Percentiles rank a stretch among this genome's conserved stretches.
Evolutionary conservation across 805 yeast genomes (phyloP).

Genomic region (Babjeviella inositovora): DNA sequence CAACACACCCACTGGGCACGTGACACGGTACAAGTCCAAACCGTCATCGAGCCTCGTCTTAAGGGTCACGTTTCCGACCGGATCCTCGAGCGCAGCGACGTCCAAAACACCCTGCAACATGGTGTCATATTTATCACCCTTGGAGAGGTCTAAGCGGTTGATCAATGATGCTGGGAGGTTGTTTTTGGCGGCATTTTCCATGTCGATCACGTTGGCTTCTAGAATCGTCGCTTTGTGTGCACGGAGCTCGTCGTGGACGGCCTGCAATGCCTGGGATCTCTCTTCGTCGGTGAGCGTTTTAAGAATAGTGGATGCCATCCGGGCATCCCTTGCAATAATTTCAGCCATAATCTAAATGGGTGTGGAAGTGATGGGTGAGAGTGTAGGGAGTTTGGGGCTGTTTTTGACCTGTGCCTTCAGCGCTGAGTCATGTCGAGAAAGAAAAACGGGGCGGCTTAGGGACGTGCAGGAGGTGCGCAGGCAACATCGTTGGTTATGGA

Average conservation of each 20-base stretch:
- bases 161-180: slow-evolving; percentile 56
- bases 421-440: no score
- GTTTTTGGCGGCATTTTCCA: slow-evolving; percentile 48
- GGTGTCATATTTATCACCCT: slow-evolving; percentile 73
- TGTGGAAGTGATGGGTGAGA: no score
- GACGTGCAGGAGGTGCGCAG: no score
- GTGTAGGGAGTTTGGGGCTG: no score
- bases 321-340: slow-evolving; percentile 67
- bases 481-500: no score
- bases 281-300: slow-evolving; percentile 64
- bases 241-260: slow-evolving; percentile 55
- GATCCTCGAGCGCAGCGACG: slow-evolving; percentile 80
- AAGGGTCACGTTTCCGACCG: slow-evolving; percentile 77
- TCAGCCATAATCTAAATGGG: no score
- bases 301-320: slow-evolving; percentile 65
- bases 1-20: slow-evolving; percentile 91
- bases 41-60: slow-evolving; percentile 82
- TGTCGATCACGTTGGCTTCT: slow-evolving; percentile 59
- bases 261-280: slow-evolving; percentile 56
- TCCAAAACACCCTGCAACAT: slow-evolving; percentile 93
- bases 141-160: slow-evolving; percentile 71
- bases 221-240: slow-evolving; percentile 45
- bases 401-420: no score
- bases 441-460: no score
- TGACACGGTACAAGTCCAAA: slow-evolving; percentile 64